Conservation (phyloP, 2,329 filamentous ascomycete species). For the Fusarium azukiicola region DNA sequence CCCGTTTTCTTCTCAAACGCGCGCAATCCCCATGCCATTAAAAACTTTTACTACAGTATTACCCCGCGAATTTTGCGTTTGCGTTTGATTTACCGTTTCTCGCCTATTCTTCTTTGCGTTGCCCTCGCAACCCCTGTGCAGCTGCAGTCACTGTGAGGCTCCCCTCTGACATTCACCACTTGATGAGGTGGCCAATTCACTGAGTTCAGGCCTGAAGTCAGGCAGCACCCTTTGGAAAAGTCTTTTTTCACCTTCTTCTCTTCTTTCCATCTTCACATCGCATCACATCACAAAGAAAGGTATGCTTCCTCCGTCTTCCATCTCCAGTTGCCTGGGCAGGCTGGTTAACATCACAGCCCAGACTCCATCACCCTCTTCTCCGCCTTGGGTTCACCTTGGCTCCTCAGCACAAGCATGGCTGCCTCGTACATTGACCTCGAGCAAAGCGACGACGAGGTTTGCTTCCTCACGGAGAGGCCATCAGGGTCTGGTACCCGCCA, state of each 20-base stretch:
- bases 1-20: slow-evolving; percentile 16
- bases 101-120: background rate
- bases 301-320: background rate
- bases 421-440: slow-evolving; percentile 27
- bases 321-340: background rate
- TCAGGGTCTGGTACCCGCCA: background rate
- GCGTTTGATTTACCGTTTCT: background rate
- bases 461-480: slow-evolving; percentile 43
- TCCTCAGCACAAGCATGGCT: slow-evolving; percentile 29
- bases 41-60: background rate
- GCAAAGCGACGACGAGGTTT: slow-evolving; percentile 29
- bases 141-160: background rate
- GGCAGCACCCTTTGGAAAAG: background rate
- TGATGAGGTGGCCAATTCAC: background rate
- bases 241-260: slow-evolving; percentile 10
- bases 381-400: slow-evolving; percentile 20
- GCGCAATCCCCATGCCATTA: slow-evolving; percentile 18
- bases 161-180: slow-evolving; percentile 12
- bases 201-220: background rate
- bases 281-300: background rate
- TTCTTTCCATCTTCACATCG: background rate
- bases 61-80: slow-evolving; percentile 10
- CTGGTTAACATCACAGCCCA: slow-evolving; percentile 26
- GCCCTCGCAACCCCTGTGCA: slow-evolving; percentile 16
- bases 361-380: slow-evolving; percentile 11